These are phyloP conservation scores for Nidula microcarpa DNA, from an alignment of 768 basidiomycete species.

Conservation along the genomic window DNA sequence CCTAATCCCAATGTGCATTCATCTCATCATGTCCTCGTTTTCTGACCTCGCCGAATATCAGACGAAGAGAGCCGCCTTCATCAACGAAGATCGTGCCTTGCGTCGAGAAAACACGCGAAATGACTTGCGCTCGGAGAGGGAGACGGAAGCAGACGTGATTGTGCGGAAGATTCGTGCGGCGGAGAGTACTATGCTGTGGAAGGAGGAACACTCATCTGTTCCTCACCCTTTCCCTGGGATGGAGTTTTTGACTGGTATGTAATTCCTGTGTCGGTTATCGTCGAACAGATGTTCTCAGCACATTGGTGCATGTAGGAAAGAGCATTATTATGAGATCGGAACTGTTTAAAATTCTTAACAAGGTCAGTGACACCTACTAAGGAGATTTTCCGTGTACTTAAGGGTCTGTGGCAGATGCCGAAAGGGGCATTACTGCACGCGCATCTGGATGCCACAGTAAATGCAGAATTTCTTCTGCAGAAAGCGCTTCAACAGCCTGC, in stretches of 20 bases:
- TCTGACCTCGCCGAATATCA: slow-evolving; percentile 22
- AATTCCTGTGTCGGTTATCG: neutral
- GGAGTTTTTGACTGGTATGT: slow-evolving; percentile 68
- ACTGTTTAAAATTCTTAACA: slow-evolving; percentile 58
- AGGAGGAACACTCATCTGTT: slow-evolving; percentile 42
- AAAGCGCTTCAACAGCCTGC: slow-evolving; percentile 54
- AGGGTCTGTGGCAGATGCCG: slow-evolving; percentile 55
- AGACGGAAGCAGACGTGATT: slow-evolving; percentile 53
- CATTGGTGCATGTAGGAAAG: slow-evolving; percentile 33
- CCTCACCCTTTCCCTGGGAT: slow-evolving; percentile 73
- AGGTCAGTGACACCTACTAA: slow-evolving; percentile 29
- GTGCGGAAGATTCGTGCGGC: slow-evolving; percentile 49
- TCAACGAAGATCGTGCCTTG: slow-evolving; percentile 42
- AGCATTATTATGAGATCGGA: slow-evolving; percentile 56
- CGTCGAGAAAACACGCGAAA: slow-evolving; percentile 42
- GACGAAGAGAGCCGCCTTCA: slow-evolving; percentile 28
- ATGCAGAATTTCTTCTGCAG: slow-evolving; percentile 44
- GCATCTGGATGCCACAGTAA: slow-evolving; percentile 74
- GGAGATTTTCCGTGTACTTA: neutral
- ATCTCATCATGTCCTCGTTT: slow-evolving; percentile 5
- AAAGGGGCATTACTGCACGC: slow-evolving; percentile 75
- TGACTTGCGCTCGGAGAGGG: slow-evolving; percentile 26
- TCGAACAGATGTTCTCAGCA: neutral
- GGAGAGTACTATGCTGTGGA: slow-evolving; percentile 63
- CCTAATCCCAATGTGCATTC: neutral